phyloP scores from a whole-genome alignment of 495 filamentous ascomycete species.

The Penicillium coffeae region DNA sequence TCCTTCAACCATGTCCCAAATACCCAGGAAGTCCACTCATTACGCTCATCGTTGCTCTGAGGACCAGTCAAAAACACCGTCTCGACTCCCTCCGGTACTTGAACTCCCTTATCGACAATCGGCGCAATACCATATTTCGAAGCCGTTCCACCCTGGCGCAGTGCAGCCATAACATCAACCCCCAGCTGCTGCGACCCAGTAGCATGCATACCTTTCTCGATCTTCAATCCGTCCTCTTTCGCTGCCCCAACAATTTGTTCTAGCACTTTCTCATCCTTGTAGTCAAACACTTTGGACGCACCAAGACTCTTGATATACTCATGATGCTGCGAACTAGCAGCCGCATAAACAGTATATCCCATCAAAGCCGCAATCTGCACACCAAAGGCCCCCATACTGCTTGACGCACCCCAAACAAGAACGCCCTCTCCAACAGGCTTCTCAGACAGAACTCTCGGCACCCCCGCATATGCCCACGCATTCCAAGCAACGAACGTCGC shows the following conservation, averaged over 20 bases:
- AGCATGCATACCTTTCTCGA: slow-evolving; percentile 7
- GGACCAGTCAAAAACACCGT: slow-evolving; percentile 8
- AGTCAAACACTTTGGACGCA: slow-evolving; percentile 12
- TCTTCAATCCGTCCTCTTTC: slow-evolving; percentile 4
- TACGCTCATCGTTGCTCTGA: background rate
- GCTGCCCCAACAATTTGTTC: slow-evolving; percentile 4
- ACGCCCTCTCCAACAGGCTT: slow-evolving; percentile 12
- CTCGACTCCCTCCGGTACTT: slow-evolving; percentile 10
- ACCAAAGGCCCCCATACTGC: slow-evolving; percentile 21
- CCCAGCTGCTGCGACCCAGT: slow-evolving; percentile 12
- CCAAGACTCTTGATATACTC: slow-evolving; percentile 11
- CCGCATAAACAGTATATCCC: slow-evolving; percentile 15
- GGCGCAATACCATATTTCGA: slow-evolving; percentile 14
- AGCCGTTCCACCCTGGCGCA: background rate
- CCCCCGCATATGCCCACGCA: slow-evolving; percentile 11
- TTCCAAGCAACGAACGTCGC: slow-evolving; percentile 8
- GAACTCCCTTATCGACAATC: slow-evolving; percentile 3
- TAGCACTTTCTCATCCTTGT: slow-evolving; percentile 6
- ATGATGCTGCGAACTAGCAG: slow-evolving; percentile 14
- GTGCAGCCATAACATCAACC: slow-evolving; percentile 5
- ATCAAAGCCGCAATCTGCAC: slow-evolving; percentile 33
- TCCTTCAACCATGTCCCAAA: slow-evolving; percentile 13
- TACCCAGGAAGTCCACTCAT: slow-evolving; percentile 3
- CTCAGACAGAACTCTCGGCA: background rate
- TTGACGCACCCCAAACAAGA: slow-evolving; percentile 44